Base-by-base conservation (phyloP, 495 filamentous ascomycete genomes). In the Parachaetomium inaequale region DNA sequence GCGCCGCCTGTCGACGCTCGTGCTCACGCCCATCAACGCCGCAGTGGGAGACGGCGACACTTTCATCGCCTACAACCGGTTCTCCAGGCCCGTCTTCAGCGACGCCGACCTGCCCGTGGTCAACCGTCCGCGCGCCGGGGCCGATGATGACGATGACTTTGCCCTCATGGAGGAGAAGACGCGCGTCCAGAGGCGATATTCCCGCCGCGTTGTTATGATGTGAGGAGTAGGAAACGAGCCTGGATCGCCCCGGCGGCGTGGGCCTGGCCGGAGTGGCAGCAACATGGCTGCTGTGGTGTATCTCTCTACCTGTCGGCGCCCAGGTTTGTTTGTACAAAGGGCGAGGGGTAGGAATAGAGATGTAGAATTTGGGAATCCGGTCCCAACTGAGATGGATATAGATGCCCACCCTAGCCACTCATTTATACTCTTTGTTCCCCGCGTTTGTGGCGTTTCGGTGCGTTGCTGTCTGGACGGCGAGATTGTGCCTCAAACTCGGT, bases 21-120 rank as follows among this genome's bases (percentile, higher is more conserved):
- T 81, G 32, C 72, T 81, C 0, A 68, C 81, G 1, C 82, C 84
- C 2, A 71, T 76, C 29, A 86, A 85, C 61, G 80, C 82, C 32
- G 72, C 70, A 69, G 50, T 72, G 4, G 66, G 66, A n/a, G 66
- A 74, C 56, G 25, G 62, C 42, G 59, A 78, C 47, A 72, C 71
- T 3, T 75, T 83, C 70, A 75, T 85, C 15, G 72, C 79, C 4
- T 84, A 84, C 63, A 85, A 85, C 63, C 78, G 79, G 6, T 86
- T 87, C 63, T 82, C 81, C 38, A 69, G 79, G 21, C 76, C 78
- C 0, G 60, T 72, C 7, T 71, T 65, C 43, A 65, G 64, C 54
- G 52, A 70, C 3, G 60, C 61, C 12, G 50, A 40, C 36, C 14
- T 40, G 14, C 36, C 36, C 6, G 12, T 3, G 1, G 36, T 40